These are phyloP conservation scores for Schizochytrium sp. DNA, from an alignment of 108 stramenopile species.

Conservation along the genomic window DNA sequence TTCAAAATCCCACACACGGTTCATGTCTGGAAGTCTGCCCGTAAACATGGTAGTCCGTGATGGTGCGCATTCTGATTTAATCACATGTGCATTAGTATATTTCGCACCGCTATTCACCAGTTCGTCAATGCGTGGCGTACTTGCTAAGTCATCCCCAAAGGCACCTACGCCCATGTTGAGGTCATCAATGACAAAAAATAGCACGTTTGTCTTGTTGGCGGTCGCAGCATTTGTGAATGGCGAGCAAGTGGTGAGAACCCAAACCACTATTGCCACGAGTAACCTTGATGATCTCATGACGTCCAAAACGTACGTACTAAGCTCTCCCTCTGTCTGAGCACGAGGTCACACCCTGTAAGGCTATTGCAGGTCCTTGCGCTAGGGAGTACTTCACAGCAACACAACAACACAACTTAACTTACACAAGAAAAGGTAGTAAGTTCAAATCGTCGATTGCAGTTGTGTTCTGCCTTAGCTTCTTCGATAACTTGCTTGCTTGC, in stretches of 20 bases:
- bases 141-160: slow-evolving; percentile 22
- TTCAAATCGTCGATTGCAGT: too few relatives aligned
- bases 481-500: too few relatives aligned
- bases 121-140: slow-evolving; percentile 37
- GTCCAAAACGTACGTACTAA: too few relatives aligned
- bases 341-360: too few relatives aligned
- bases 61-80: slow-evolving; percentile 23
- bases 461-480: too few relatives aligned
- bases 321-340: too few relatives aligned
- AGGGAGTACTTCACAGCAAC: too few relatives aligned
- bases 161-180: slow-evolving; percentile 30
- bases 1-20: slow-evolving; percentile 58
- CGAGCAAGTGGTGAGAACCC: not conserved
- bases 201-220: not conserved
- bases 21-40: slow-evolving; percentile 11
- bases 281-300: too few relatives aligned
- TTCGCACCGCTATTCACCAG: not conserved
- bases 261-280: too few relatives aligned
- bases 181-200: slow-evolving; percentile 31
- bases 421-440: too few relatives aligned
- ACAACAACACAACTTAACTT: too few relatives aligned
- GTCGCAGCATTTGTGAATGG: not conserved
- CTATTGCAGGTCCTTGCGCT: too few relatives aligned
- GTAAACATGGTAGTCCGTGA: not conserved
- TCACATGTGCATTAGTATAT: slow-evolving; percentile 9